Percentiles rank a stretch among this genome's conserved stretches.
Evolutionary conservation across 306 rosid genomes (phyloP).

Genomic region (Lupinus albus): DNA sequence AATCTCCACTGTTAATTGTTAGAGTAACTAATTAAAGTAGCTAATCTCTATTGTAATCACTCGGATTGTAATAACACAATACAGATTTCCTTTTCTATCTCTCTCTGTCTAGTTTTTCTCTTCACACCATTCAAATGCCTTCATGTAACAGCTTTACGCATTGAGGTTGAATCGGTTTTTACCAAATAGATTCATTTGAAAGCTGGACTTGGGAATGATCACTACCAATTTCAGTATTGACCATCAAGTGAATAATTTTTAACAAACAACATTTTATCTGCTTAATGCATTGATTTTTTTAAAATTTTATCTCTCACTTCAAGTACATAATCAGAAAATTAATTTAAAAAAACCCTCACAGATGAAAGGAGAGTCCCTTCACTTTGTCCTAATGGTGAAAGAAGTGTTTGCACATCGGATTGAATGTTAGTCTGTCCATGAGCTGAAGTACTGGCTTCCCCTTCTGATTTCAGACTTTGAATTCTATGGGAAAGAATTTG

Average conservation of each 20-base stretch:
- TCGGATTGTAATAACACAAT: too few relatives aligned
- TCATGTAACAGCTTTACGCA: constrained; percentile 21
- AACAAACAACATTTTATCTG: constrained; percentile 4
- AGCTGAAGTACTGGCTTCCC: constrained; percentile 50
- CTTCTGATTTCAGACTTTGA: constrained; percentile 73
- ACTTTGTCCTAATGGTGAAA: constrained; percentile 68
- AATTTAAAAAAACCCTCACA: constrained; percentile 51
- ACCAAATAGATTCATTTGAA: constrained; percentile 26
- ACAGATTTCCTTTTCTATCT: too few relatives aligned
- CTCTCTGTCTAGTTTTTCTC: too few relatives aligned
- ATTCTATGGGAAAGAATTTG: constrained; percentile 70
- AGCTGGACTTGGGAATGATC: constrained; percentile 10
- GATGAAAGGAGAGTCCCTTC: constrained; percentile 79
- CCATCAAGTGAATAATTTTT: constrained; percentile 14
- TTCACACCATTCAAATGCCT: constrained; percentile 17
- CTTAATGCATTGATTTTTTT: constrained; percentile 25
- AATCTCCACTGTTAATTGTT: not conserved
- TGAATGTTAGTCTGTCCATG: constrained; percentile 72
- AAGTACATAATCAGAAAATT: constrained; percentile 1
- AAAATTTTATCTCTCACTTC: constrained; percentile 28
- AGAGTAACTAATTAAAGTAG: too few relatives aligned
- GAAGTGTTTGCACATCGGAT: constrained; percentile 81
- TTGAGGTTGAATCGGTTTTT: constrained; percentile 12
- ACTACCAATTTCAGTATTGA: constrained; percentile 12
- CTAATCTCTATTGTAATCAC: too few relatives aligned